A percentile compares a stretch with the other conserved stretches of the same genome.
Evolutionary conservation across 345 rosid species (phyloP).

Genomic region (Tarenaya hassleriana): DNA sequence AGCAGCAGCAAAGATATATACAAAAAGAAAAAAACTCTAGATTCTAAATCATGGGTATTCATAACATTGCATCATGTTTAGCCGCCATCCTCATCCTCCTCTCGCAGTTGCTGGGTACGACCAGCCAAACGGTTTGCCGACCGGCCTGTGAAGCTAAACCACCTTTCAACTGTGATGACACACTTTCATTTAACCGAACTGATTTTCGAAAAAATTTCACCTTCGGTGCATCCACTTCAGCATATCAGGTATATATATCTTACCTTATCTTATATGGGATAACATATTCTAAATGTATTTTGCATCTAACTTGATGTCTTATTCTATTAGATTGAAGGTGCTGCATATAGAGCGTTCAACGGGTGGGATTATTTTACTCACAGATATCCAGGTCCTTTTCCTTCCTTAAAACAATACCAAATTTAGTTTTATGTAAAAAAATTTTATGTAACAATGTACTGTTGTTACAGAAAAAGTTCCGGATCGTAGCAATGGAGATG

Average conservation of each 20-base stretch:
- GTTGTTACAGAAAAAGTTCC: slow-evolving; percentile 12
- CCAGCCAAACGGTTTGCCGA: slow-evolving; percentile 14
- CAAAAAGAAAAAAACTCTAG: not conserved
- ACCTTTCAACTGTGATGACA: slow-evolving; percentile 18
- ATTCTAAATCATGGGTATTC: not conserved
- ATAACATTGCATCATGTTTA: slow-evolving; percentile 1
- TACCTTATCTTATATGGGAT: not conserved
- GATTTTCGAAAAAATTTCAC: slow-evolving; percentile 12
- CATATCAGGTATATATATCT: slow-evolving; percentile 12
- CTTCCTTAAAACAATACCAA: not conserved
- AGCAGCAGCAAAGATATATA: too few relatives aligned
- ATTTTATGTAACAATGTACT: not conserved
- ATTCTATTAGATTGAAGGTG: slow-evolving; percentile 17
- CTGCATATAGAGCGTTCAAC: slow-evolving; percentile 20
- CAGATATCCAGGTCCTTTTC: slow-evolving; percentile 16
- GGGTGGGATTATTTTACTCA: slow-evolving; percentile 23
- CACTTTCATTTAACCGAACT: slow-evolving; percentile 15
- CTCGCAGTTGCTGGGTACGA: not conserved
- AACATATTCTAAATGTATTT: not conserved
- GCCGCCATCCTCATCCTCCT: slow-evolving; percentile 2
- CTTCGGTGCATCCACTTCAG: slow-evolving; percentile 23
- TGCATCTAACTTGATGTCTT: not conserved
- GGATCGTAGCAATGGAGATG: slow-evolving; percentile 15
- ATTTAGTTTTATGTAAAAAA: not conserved
- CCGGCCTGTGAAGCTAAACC: slow-evolving; percentile 20